phyloP scores from a whole-genome alignment of 129 eudicot species.

The Daucus carota region DNA sequence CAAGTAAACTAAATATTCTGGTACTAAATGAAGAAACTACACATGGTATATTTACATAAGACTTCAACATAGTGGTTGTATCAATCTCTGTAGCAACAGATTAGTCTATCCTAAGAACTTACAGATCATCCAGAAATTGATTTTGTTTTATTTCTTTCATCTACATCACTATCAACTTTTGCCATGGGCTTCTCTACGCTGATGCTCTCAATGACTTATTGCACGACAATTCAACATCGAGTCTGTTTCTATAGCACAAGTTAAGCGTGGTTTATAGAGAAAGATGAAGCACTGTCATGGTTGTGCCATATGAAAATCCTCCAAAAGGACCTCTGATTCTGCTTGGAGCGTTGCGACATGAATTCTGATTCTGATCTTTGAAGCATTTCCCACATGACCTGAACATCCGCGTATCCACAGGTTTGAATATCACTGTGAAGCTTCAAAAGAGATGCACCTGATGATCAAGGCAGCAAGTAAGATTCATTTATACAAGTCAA shows the following conservation, averaged over 20 bases:
- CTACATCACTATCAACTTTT: background rate
- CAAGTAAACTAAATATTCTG: too few species aligned
- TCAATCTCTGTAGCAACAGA: too few species aligned
- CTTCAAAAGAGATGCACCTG: too few species aligned
- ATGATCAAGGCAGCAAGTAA: too few species aligned
- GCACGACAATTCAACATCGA: conserved; percentile 14
- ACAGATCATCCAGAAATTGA: background rate
- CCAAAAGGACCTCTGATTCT: conserved; percentile 44
- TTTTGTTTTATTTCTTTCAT: background rate
- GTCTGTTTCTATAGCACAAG: background rate
- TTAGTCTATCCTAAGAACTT: too few species aligned
- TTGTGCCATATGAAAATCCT: conserved; percentile 44
- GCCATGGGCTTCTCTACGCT: background rate
- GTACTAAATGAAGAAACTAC: too few species aligned
- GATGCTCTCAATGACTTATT: conserved; percentile 14
- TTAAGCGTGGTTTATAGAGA: conserved; percentile 39
- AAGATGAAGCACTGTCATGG: conserved; percentile 27
- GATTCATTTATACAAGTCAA: too few species aligned
- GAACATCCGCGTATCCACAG: conserved; percentile 74
- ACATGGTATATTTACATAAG: too few species aligned
- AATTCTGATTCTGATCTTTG: conserved; percentile 55
- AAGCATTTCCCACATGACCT: conserved; percentile 92
- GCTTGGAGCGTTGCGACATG: conserved; percentile 29
- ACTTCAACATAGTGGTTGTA: too few species aligned
- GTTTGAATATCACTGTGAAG: conserved; percentile 52